Conservation (phyloP, 2,329 filamentous ascomycete species). For the Teratosphaeria epicoccoides region DNA sequence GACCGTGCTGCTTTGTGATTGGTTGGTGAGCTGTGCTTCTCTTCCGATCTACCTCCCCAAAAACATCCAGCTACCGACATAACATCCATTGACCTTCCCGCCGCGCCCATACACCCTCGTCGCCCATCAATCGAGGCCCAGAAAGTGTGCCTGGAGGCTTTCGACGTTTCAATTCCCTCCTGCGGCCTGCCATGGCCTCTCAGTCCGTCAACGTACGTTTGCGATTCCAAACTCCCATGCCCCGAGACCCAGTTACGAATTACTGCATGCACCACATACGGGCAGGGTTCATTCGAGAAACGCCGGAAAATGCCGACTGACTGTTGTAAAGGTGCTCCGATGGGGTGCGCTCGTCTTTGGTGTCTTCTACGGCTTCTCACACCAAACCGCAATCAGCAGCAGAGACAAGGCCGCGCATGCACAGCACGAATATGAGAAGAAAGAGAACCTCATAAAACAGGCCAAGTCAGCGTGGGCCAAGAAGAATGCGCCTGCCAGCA, state of each 20-base stretch:
- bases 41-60: neutral
- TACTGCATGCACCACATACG: neutral
- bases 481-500: slow-evolving; percentile 50
- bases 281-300: too few relatives aligned
- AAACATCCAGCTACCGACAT: neutral
- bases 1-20: slow-evolving; percentile 2
- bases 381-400: slow-evolving; percentile 71
- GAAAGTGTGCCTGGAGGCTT: neutral
- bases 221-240: slow-evolving; percentile 16
- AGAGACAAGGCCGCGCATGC: slow-evolving; percentile 59
- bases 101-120: neutral
- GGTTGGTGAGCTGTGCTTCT: neutral
- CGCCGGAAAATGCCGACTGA: too few relatives aligned
- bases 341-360: slow-evolving; percentile 89
- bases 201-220: slow-evolving; percentile 44
- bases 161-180: too few relatives aligned
- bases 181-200: slow-evolving; percentile 30
- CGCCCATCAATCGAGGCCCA: neutral
- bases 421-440: slow-evolving; percentile 78
- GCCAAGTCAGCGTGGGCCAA: slow-evolving; percentile 85
- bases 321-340: slow-evolving; percentile 66
- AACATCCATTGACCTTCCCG: slow-evolving; percentile 2
- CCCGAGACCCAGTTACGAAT: too few relatives aligned
- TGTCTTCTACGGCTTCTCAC: slow-evolving; percentile 89
- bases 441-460: slow-evolving; percentile 82